These are phyloP conservation scores for Hypoxylon rickii DNA, from an alignment of 495 filamentous ascomycete species.

Conservation along the genomic window DNA sequence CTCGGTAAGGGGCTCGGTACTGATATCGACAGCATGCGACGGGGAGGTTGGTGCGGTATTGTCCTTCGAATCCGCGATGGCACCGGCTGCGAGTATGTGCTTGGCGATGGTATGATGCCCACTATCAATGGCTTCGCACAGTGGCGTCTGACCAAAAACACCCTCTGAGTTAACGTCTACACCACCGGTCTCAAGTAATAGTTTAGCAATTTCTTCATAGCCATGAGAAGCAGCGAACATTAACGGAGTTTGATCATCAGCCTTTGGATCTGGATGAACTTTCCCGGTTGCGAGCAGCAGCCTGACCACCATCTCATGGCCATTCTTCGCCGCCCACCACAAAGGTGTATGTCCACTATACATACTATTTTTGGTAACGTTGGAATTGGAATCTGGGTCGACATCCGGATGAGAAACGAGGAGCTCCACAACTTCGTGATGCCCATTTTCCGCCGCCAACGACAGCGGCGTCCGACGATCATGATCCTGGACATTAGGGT, in stretches of 20 bases:
- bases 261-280: not conserved
- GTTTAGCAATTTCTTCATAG: not conserved
- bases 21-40: not conserved
- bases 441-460: not conserved
- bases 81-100: too few species aligned
- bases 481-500: conserved; percentile 7
- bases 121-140: too few species aligned
- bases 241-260: not conserved
- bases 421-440: not conserved
- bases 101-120: too few species aligned
- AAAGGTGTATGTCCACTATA: conserved; percentile 6
- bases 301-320: conserved; percentile 10
- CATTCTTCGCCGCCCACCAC: conserved; percentile 3
- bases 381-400: too few species aligned
- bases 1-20: not conserved
- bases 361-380: too few species aligned
- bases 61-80: not conserved
- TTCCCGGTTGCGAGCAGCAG: conserved; percentile 1
- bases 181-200: not conserved
- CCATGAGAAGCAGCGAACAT: not conserved
- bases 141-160: too few species aligned
- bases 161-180: not conserved
- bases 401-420: not conserved
- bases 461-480: not conserved
- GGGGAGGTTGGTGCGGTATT: not conserved